Conservation (phyloP, 2,329 filamentous ascomycete species). For the Diaporthe vaccinii region DNA sequence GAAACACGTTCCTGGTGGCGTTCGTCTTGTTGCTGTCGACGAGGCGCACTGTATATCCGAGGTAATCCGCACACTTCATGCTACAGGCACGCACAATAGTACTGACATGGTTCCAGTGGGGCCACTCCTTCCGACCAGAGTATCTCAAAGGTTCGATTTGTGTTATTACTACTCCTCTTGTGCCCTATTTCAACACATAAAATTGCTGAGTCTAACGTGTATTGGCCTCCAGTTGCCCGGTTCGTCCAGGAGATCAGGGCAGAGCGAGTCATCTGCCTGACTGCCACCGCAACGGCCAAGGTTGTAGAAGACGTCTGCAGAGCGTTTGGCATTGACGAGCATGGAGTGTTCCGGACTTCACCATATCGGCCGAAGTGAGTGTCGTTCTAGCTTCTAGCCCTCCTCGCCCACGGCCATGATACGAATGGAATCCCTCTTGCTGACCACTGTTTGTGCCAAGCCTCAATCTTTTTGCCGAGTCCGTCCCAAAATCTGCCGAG, state of each 20-base stretch:
- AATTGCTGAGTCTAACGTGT: neutral
- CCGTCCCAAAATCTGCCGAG: constrained; percentile 56
- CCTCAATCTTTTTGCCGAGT: constrained; percentile 65
- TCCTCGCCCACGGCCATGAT: neutral
- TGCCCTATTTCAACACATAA: neutral
- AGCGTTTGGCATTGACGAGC: constrained; percentile 62
- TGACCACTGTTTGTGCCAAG: constrained; percentile 44
- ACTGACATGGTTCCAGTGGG: constrained; percentile 53
- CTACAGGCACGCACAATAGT: constrained; percentile 28
- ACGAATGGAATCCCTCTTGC: neutral
- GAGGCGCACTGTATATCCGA: constrained; percentile 73
- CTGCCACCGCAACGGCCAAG: constrained; percentile 69
- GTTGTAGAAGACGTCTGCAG: constrained; percentile 68
- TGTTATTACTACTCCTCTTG: constrained; percentile 44
- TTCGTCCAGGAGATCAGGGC: constrained; percentile 69
- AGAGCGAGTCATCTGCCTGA: constrained; percentile 71
- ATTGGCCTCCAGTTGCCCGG: constrained; percentile 58
- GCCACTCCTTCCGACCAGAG: constrained; percentile 63
- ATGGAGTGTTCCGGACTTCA: constrained; percentile 69
- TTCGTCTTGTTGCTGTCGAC: constrained; percentile 69
- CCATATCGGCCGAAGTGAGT: constrained; percentile 68
- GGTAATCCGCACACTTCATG: constrained; percentile 17
- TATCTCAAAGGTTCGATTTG: constrained; percentile 59
- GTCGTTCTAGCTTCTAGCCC: neutral
- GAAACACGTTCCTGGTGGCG: constrained; percentile 65